Conservation (phyloP, 768 basidiomycete genomes). For the Lentinus brumalis region DNA sequence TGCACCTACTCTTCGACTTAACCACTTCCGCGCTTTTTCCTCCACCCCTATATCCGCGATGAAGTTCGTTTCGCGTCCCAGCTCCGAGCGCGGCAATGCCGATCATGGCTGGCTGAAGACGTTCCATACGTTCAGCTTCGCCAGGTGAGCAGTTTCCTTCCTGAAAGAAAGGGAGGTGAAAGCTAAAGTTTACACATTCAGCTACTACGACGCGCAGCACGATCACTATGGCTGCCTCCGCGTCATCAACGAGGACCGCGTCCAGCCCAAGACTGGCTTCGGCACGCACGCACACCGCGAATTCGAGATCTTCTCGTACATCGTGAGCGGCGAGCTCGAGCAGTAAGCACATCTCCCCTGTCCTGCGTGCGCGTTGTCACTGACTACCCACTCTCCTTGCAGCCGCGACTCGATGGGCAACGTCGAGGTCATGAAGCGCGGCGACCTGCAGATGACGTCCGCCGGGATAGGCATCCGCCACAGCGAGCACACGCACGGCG, state of each 20-base stretch:
- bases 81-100: constrained; percentile 46
- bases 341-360: constrained; percentile 53
- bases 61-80: constrained; percentile 38
- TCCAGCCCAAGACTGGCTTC: constrained; percentile 75
- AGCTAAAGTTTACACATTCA: constrained; percentile 20
- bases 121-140: constrained; percentile 76
- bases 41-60: constrained; percentile 10
- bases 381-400: not conserved
- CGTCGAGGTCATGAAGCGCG: constrained; percentile 84
- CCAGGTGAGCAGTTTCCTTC: constrained; percentile 46
- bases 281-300: constrained; percentile 82
- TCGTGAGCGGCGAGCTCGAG: constrained; percentile 76
- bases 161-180: not conserved
- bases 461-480: constrained; percentile 92
- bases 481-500: constrained; percentile 62
- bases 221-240: constrained; percentile 73
- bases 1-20: not conserved
- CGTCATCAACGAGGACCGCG: constrained; percentile 94
- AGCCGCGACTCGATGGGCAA: constrained; percentile 94
- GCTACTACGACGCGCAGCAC: constrained; percentile 62
- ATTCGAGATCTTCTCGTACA: constrained; percentile 91
- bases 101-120: constrained; percentile 61
- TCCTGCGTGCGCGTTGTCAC: not conserved
- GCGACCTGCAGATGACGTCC: constrained; percentile 89
- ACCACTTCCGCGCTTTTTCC: not conserved